Evolutionary conservation across 805 yeast genomes (phyloP).

Genomic region (Monosporozyma solicola): DNA sequence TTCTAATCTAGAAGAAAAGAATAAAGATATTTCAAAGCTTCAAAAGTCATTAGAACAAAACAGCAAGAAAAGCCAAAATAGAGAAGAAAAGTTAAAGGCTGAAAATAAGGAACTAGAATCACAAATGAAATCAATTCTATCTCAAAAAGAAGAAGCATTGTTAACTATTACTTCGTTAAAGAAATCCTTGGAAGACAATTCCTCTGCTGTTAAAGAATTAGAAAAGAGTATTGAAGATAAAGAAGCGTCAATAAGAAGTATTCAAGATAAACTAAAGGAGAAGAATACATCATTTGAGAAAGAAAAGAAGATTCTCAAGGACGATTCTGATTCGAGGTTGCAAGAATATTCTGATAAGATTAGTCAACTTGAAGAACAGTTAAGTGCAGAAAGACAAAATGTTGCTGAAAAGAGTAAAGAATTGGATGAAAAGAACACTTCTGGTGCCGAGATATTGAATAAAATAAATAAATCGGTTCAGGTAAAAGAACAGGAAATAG

Average conservation of each 20-base stretch:
- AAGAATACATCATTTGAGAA: constrained; percentile 40
- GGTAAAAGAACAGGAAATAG: not conserved
- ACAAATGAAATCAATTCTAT: not conserved
- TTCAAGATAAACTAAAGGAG: constrained; percentile 27
- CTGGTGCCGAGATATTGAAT: not conserved
- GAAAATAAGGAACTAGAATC: not conserved
- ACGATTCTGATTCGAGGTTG: constrained; percentile 40
- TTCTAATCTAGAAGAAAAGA: not conserved
- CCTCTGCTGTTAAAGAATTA: not conserved
- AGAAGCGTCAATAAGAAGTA: not conserved
- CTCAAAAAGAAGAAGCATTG: not conserved
- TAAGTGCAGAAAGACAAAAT: not conserved
- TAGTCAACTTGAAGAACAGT: constrained; percentile 6
- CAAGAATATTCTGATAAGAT: constrained; percentile 36
- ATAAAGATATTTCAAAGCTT: not conserved
- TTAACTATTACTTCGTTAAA: not conserved
- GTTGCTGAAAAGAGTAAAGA: not conserved
- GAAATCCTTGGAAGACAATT: not conserved
- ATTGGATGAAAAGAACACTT: not conserved
- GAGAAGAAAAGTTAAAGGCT: not conserved
- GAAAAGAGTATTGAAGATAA: not conserved
- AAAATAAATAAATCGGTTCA: not conserved
- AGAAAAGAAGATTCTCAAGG: constrained; percentile 40
- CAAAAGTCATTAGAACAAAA: constrained; percentile 1
- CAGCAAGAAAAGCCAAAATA: not conserved